Base-by-base conservation (phyloP, 345 rosid genomes). In the Arabidopsis suecica region DNA sequence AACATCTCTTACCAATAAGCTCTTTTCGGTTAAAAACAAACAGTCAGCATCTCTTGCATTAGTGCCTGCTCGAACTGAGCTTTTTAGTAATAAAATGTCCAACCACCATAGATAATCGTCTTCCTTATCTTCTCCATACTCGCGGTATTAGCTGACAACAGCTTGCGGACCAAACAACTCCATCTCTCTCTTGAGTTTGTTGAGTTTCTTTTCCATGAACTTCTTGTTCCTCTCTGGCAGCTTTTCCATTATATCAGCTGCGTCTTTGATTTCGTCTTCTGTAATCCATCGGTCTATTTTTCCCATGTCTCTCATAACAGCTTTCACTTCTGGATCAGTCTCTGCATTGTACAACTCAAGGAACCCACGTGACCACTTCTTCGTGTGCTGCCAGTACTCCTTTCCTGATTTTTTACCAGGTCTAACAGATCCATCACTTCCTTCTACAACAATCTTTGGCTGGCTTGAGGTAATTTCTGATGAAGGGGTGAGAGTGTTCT, bases 71-170 rank as follows among this genome's bases (percentile, higher is more conserved):
- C 18, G 18, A 16, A 16, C 18, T 16, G 18, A 16, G 18, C 18
- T 16, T 16, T 16, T 16, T 16, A 16, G 18, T 16, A 16, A 16
- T 16, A 16, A 16, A 16, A 16, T 16, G 83, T 91, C 98, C 69
- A 91, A 81, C 98, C 98, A 93, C 98, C 98, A 91, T 30, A 93
- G 80, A 72, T 84, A 89, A 77, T 93, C 98, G 82, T 88, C 91
- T 74, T 85, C 88, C 69, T 91, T 84, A n/a, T 84, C 88, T 44
- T 91, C 92, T 42, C 84, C 90, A 81, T 91, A 91, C 72, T 93
- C 98, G 48, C 80, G 75, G 71, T 93, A 93, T 82, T 93, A 91
- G 86, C 90, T 86, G 60, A 88, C 88, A 14, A 93, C 97, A 84
- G 97, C 98, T 82, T 89, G 92, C 38, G 98, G 93, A 74, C 97